phyloP scores from a whole-genome alignment of 2,329 filamentous ascomycete species.

The Sporothrix luriei region DNA sequence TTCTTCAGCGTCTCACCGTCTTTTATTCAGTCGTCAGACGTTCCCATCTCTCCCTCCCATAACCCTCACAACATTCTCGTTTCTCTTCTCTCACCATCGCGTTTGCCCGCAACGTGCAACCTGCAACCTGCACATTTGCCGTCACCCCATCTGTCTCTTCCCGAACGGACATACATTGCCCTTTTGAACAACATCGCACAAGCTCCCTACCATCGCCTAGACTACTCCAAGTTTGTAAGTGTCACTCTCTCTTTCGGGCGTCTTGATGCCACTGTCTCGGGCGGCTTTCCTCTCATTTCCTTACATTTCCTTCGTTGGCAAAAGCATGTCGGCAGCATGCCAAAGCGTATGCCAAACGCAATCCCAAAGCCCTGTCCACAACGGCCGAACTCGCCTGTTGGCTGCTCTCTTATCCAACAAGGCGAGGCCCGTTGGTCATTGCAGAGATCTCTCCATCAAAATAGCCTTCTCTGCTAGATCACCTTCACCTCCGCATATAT shows the following conservation, averaged over 20 bases:
- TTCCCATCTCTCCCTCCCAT: background rate
- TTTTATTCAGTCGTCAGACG: constrained; percentile 4
- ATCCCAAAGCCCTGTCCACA: constrained; percentile 6
- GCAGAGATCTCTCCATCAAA: background rate
- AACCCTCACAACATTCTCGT: background rate
- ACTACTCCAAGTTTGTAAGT: constrained; percentile 16
- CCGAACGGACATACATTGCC: constrained; percentile 26
- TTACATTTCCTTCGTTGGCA: too few relatives aligned
- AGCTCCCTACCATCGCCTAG: constrained; percentile 12
- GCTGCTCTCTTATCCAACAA: background rate
- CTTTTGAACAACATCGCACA: constrained; percentile 3
- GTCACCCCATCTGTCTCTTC: constrained; percentile 18
- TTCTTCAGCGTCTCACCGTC: constrained; percentile 19
- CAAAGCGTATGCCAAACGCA: too few relatives aligned
- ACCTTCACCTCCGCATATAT: constrained; percentile 2
- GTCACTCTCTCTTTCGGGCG: background rate
- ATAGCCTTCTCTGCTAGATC: background rate
- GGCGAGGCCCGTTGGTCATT: background rate
- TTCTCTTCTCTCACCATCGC: background rate
- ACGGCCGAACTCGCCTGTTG: background rate
- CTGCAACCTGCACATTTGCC: background rate
- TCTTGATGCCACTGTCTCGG: background rate
- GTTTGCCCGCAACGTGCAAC: background rate
- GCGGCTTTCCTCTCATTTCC: too few relatives aligned
- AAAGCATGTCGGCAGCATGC: too few relatives aligned